These are phyloP conservation scores for Paxillus ammoniavirescens DNA, from an alignment of 768 basidiomycete species.

Conservation along the genomic window DNA sequence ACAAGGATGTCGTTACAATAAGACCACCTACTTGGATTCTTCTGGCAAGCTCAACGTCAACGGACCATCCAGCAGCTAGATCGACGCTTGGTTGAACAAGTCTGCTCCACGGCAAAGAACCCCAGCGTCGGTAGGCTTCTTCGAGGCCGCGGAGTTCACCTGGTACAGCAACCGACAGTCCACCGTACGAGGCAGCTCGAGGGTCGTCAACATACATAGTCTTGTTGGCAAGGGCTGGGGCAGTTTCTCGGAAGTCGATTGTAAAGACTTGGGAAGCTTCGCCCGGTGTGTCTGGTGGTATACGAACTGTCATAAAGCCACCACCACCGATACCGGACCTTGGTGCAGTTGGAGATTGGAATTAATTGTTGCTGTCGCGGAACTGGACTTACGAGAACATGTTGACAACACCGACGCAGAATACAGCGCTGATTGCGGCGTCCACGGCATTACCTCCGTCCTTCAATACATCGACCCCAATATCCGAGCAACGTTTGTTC, in stretches of 20 bases:
- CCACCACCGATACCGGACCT: slow-evolving; percentile 88
- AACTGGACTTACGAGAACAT: slow-evolving; percentile 74
- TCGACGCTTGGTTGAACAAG: slow-evolving; percentile 74
- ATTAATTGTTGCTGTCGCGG: slow-evolving; percentile 2
- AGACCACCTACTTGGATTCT: slow-evolving; percentile 59
- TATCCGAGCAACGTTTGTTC: slow-evolving; percentile 79
- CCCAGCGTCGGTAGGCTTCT: slow-evolving; percentile 83
- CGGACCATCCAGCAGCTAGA: slow-evolving; percentile 77
- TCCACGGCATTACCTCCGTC: slow-evolving; percentile 92
- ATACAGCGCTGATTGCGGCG: slow-evolving; percentile 72
- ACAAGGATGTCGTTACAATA: background rate
- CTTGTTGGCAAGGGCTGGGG: slow-evolving; percentile 66
- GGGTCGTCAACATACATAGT: slow-evolving; percentile 74
- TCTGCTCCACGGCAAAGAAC: slow-evolving; percentile 71
- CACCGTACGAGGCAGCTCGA: slow-evolving; percentile 60
- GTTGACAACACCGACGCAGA: slow-evolving; percentile 83
- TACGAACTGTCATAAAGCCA: slow-evolving; percentile 81
- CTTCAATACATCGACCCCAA: slow-evolving; percentile 75
- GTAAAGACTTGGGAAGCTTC: slow-evolving; percentile 59
- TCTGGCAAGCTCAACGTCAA: slow-evolving; percentile 72
- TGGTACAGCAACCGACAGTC: slow-evolving; percentile 86
- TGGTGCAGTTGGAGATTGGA: slow-evolving; percentile 1
- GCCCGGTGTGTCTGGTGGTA: slow-evolving; percentile 51
- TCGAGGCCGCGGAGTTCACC: slow-evolving; percentile 88
- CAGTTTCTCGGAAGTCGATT: slow-evolving; percentile 89